A percentile compares a stretch with the other conserved stretches of the same genome.
These are phyloP conservation scores for Cryptosporidium sp. DNA, from an alignment of 169 alveolate genomes.

Conservation along the genomic window DNA sequence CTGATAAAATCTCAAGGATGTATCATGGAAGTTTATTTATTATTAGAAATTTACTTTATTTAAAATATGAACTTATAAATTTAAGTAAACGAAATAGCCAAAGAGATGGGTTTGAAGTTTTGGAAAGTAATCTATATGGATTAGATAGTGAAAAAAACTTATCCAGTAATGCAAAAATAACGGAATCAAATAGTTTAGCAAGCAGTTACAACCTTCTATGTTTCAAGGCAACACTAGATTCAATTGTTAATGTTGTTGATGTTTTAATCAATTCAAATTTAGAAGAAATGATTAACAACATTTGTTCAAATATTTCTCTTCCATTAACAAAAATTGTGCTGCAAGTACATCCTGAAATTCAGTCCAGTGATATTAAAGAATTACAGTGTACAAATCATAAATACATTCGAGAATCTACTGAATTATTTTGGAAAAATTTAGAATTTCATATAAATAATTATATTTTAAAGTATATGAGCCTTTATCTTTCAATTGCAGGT, in stretches of 20 bases:
- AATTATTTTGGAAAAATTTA: slow-evolving; percentile 31
- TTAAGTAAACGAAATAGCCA: slow-evolving; percentile 10
- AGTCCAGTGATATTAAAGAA: slow-evolving; percentile 30
- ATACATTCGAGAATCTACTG: slow-evolving; percentile 39
- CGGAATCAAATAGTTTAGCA: background rate
- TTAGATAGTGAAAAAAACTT: background rate
- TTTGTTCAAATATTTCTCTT: slow-evolving; percentile 52
- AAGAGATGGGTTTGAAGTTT: background rate
- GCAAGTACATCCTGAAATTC: slow-evolving; percentile 71
- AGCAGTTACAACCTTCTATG: background rate
- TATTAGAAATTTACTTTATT: slow-evolving; percentile 47
- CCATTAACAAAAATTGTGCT: slow-evolving; percentile 67
- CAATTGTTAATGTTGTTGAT: slow-evolving; percentile 23
- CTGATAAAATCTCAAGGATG: slow-evolving; percentile 33
- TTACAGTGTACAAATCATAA: slow-evolving; percentile 34
- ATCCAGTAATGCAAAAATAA: background rate
- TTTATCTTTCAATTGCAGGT: slow-evolving; percentile 53
- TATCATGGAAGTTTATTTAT: slow-evolving; percentile 62
- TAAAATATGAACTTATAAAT: slow-evolving; percentile 38
- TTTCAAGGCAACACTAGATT: background rate
- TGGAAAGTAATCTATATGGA: background rate
- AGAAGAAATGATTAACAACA: slow-evolving; percentile 47
- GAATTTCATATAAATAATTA: slow-evolving; percentile 37
- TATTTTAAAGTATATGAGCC: slow-evolving; percentile 29
- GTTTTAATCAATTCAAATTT: background rate